These are phyloP conservation scores for Pseudocercospora cruenta DNA, from an alignment of 2,329 filamentous ascomycete genomes.

Conservation along the genomic window DNA sequence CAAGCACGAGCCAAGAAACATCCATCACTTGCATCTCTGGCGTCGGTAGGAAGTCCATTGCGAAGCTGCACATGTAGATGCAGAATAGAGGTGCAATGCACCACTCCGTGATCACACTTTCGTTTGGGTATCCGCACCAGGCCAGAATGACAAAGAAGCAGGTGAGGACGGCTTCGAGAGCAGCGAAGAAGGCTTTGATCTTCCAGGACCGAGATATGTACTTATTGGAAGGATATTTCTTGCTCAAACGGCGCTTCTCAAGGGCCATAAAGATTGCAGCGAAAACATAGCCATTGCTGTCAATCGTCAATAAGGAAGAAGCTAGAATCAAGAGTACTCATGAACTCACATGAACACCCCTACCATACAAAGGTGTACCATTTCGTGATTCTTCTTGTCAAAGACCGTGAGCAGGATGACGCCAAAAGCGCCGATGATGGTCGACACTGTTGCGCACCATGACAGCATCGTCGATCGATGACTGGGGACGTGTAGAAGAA, in stretches of 20 bases:
- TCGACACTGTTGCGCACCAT: neutral
- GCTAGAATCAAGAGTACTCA: neutral
- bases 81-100: slow-evolving; percentile 1
- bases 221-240: slow-evolving; percentile 4
- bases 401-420: neutral
- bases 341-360: neutral
- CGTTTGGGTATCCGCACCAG: neutral
- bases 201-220: slow-evolving; percentile 1
- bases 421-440: neutral
- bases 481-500: slow-evolving; percentile 1
- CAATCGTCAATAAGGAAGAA: neutral
- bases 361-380: neutral
- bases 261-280: slow-evolving; percentile 4
- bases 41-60: slow-evolving; percentile 1
- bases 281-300: neutral
- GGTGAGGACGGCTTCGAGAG: neutral
- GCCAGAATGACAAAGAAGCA: neutral
- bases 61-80: slow-evolving; percentile 8
- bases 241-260: slow-evolving; percentile 3
- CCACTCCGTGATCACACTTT: neutral
- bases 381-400: neutral
- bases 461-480: neutral
- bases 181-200: slow-evolving; percentile 8
- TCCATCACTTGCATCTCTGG: slow-evolving; percentile 4
- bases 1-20: neutral